phyloP scores from a whole-genome alignment of 768 basidiomycete genomes.

The Hygrophoropsis aurantiaca region DNA sequence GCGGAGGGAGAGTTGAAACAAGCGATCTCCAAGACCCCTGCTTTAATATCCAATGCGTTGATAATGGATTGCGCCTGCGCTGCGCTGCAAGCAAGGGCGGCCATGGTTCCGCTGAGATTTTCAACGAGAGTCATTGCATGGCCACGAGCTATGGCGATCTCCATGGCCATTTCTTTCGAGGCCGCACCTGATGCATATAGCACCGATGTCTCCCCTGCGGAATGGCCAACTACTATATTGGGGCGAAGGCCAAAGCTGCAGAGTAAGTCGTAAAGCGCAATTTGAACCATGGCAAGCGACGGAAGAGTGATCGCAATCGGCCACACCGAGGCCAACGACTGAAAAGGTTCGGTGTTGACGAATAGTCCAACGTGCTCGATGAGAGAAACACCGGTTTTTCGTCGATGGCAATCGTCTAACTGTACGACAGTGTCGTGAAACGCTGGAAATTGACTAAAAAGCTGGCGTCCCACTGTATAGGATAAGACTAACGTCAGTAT shows the following conservation, averaged over 20 bases:
- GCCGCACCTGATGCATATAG: constrained; percentile 45
- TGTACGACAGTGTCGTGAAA: constrained; percentile 41
- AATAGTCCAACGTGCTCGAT: constrained; percentile 40
- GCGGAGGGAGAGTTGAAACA: constrained; percentile 41
- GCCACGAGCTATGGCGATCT: constrained; percentile 45
- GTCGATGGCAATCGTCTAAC: constrained; percentile 34
- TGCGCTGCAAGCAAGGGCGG: constrained; percentile 38
- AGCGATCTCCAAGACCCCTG: constrained; percentile 34
- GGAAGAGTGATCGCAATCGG: constrained; percentile 40
- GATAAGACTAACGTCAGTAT: background rate
- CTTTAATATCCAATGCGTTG: background rate
- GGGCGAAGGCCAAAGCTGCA: constrained; percentile 35
- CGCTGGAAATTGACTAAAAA: constrained; percentile 31
- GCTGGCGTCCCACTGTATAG: constrained; percentile 35
- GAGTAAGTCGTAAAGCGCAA: constrained; percentile 44
- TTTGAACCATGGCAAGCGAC: constrained; percentile 43
- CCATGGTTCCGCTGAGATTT: constrained; percentile 39
- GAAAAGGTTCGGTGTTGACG: constrained; percentile 8
- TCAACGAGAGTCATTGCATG: constrained; percentile 34
- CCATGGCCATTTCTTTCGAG: constrained; percentile 39
- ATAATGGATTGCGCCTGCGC: constrained; percentile 17
- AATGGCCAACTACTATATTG: constrained; percentile 43
- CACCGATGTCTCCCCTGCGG: constrained; percentile 47
- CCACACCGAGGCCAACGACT: constrained; percentile 18
- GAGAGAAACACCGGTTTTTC: constrained; percentile 34